Evolutionary conservation across 2,329 filamentous ascomycete species (phyloP).

Genomic region (Metarhizium sp.): DNA sequence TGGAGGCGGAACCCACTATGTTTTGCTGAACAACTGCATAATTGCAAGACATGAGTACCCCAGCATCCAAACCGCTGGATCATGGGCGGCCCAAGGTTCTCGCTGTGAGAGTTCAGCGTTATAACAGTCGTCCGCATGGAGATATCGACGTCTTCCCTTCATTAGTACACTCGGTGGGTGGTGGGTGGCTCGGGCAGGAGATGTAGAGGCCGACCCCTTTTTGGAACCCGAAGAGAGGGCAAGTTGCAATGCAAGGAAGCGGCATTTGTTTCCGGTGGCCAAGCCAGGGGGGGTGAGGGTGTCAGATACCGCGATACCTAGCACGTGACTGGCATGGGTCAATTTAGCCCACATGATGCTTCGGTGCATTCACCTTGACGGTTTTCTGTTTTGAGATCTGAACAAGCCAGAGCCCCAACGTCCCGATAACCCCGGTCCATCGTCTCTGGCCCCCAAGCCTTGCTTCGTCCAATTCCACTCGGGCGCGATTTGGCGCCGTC

Average conservation of each 20-base stretch:
- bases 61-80: no score
- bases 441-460: background rate
- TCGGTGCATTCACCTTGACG: background rate
- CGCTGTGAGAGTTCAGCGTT: no score
- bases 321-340: background rate
- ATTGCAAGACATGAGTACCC: no score
- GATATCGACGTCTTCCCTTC: no score
- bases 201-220: no score
- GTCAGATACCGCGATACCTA: background rate
- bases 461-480: background rate
- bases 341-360: background rate
- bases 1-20: no score
- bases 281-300: background rate
- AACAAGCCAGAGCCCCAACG: background rate
- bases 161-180: no score
- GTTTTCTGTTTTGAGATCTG: constrained; percentile 2
- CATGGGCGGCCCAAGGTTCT: no score
- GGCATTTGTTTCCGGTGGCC: background rate
- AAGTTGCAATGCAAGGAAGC: background rate
- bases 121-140: no score
- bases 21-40: no score
- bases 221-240: background rate
- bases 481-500: background rate
- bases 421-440: background rate
- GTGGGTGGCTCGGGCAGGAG: no score